A percentile compares a stretch with the other conserved stretches of the same genome.
These are phyloP conservation scores for Quercus tomentella DNA, from an alignment of 331 rosid species.

Conservation along the genomic window DNA sequence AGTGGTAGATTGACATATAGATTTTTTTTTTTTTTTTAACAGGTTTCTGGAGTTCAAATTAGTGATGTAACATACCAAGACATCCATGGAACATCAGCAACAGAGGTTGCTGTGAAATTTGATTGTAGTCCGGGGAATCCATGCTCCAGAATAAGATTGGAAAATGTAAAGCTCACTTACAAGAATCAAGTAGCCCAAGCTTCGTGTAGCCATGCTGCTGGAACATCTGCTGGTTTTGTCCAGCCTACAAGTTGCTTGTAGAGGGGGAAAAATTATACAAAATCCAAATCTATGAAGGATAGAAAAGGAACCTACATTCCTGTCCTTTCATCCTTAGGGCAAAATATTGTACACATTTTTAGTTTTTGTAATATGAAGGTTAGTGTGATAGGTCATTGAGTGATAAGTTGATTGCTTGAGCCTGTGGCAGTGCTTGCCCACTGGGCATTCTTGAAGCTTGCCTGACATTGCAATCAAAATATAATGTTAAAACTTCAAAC, in stretches of 20 bases:
- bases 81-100: slow-evolving; percentile 47
- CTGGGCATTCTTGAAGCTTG: slow-evolving; percentile 8
- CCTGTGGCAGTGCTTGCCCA: slow-evolving; percentile 28
- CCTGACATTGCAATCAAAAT: slow-evolving; percentile 17
- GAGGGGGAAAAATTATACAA: not conserved
- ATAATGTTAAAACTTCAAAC: not conserved
- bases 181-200: slow-evolving; percentile 27
- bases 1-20: no score
- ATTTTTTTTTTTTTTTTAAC: not conserved
- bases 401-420: slow-evolving; percentile 15
- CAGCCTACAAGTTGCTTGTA: slow-evolving; percentile 27
- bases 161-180: slow-evolving; percentile 42
- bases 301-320: not conserved
- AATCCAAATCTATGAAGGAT: not conserved
- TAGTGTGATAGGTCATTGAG: not conserved
- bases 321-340: not conserved
- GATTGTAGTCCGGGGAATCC: slow-evolving; percentile 45
- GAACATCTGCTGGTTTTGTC: slow-evolving; percentile 29
- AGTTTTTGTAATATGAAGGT: not conserved
- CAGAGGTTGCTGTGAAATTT: slow-evolving; percentile 38
- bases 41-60: slow-evolving; percentile 27
- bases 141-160: slow-evolving; percentile 35
- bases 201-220: slow-evolving; percentile 32
- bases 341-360: not conserved
- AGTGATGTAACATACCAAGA: slow-evolving; percentile 25